phyloP scores from a whole-genome alignment of 176 grass and related monocot species.

The Sorghum bicolor region DNA sequence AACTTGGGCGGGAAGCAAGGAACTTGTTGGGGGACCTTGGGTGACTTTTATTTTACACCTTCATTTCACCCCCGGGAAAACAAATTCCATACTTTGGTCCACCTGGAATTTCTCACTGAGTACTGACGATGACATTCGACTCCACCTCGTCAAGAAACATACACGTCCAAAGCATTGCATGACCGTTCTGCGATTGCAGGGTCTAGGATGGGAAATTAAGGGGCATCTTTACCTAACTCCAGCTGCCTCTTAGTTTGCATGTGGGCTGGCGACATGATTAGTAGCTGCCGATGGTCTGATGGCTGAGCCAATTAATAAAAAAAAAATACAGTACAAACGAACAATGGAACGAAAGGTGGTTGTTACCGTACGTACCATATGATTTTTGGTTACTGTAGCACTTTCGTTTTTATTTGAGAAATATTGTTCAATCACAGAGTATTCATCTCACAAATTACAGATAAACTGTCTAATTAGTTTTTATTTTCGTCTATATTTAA shows the following conservation, averaged over 20 bases:
- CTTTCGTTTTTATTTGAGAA: too few relatives aligned
- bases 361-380: neutral
- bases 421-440: too few relatives aligned
- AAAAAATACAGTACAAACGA: too few relatives aligned
- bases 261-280: constrained; percentile 38
- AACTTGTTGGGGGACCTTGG: neutral
- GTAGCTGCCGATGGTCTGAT: neutral
- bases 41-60: neutral
- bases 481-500: too few relatives aligned
- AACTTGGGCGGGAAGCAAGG: constrained; percentile 26
- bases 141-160: too few relatives aligned
- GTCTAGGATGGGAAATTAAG: constrained; percentile 7
- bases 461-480: too few relatives aligned
- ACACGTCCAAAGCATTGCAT: too few relatives aligned
- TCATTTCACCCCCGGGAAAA: neutral
- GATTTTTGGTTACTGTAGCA: too few relatives aligned
- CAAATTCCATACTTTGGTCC: neutral
- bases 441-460: too few relatives aligned
- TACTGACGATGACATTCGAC: neutral
- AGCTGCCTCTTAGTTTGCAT: constrained; percentile 11
- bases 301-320: neutral
- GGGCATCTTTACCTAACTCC: constrained; percentile 26
- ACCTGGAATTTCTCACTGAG: neutral
- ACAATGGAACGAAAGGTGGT: neutral
- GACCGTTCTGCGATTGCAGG: neutral